Evolutionary conservation across 2,329 filamentous ascomycete genomes (phyloP).

Genomic region (Chrysoporthe cubensis): DNA sequence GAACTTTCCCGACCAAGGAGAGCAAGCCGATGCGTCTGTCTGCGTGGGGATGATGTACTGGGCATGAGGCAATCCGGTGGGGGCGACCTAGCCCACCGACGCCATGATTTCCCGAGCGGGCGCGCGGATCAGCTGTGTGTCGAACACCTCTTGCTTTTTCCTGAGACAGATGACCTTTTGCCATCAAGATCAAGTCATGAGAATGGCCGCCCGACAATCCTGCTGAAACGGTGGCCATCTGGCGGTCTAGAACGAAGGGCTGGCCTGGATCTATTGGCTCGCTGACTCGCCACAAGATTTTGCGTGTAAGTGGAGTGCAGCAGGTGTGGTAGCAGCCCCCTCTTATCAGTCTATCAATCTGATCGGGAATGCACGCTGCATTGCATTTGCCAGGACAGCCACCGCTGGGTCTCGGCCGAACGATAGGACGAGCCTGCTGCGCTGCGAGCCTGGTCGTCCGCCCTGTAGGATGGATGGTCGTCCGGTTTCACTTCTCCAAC

Average conservation of each 20-base stretch:
- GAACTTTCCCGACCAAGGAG: not conserved
- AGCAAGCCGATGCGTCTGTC: not conserved
- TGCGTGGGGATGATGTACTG: not conserved
- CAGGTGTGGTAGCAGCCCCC: not conserved
- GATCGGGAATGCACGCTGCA: not conserved
- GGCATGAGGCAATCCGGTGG: not conserved
- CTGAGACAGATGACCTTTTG: not conserved
- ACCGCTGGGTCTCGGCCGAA: constrained; percentile 6
- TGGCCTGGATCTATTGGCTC: constrained; percentile 12
- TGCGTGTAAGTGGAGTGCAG: constrained; percentile 1
- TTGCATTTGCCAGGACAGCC: not conserved
- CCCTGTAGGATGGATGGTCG: not conserved
- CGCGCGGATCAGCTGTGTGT: not conserved
- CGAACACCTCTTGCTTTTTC: not conserved
- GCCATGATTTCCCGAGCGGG: not conserved
- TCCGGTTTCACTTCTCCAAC: not conserved
- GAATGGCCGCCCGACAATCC: not conserved
- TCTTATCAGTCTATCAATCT: constrained; percentile 8
- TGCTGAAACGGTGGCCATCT: constrained; percentile 12
- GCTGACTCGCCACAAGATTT: not conserved
- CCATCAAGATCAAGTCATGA: constrained; percentile 6
- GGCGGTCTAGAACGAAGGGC: constrained; percentile 19
- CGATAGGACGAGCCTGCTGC: not conserved
- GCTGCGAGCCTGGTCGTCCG: not conserved
- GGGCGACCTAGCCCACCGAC: not conserved